Evolutionary conservation across 805 yeast species (phyloP).

Genomic region (Saccharomycopsis sp.): DNA sequence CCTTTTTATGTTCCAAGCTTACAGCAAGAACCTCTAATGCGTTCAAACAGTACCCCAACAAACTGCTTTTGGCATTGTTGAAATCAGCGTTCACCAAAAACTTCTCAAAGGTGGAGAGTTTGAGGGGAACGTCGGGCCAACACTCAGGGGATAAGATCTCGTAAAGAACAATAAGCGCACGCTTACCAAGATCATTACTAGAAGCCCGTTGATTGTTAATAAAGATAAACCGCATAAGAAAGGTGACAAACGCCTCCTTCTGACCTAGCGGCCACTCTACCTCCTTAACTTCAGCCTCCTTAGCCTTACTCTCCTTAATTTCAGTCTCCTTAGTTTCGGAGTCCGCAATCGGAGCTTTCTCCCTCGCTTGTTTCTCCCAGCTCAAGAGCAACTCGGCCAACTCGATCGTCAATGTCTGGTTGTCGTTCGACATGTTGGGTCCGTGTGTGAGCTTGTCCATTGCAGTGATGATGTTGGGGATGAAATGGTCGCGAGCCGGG

Average conservation of each 20-base stretch:
- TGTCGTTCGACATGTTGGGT: conserved; percentile 73
- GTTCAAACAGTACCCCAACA: conserved; percentile 68
- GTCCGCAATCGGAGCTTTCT: conserved; percentile 30
- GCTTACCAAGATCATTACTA: conserved; percentile 75
- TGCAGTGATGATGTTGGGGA: conserved; percentile 82
- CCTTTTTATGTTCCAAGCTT: conserved; percentile 68
- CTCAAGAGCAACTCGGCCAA: conserved; percentile 75
- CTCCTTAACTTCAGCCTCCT: conserved; percentile 22
- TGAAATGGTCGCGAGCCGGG: conserved; percentile 80
- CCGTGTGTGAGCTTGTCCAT: conserved; percentile 83
- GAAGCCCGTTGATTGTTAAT: conserved; percentile 78
- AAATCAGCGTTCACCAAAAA: conserved; percentile 75
- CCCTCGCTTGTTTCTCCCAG: conserved; percentile 66
- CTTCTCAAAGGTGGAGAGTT: conserved; percentile 80
- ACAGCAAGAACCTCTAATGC: conserved; percentile 85
- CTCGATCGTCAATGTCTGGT: conserved; percentile 81
- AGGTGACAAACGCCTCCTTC: conserved; percentile 85
- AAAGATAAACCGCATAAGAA: conserved; percentile 81
- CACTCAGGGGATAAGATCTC: conserved; percentile 62
- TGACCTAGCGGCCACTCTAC: conserved; percentile 51
- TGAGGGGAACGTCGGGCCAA: conserved; percentile 89
- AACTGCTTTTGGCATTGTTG: conserved; percentile 43
- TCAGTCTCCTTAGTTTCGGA: conserved; percentile 26
- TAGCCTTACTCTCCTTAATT: conserved; percentile 7
- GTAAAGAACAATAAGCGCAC: conserved; percentile 72